Base-by-base conservation (phyloP, 208 protist species). In the Balamuthia mandrillaris region DNA sequence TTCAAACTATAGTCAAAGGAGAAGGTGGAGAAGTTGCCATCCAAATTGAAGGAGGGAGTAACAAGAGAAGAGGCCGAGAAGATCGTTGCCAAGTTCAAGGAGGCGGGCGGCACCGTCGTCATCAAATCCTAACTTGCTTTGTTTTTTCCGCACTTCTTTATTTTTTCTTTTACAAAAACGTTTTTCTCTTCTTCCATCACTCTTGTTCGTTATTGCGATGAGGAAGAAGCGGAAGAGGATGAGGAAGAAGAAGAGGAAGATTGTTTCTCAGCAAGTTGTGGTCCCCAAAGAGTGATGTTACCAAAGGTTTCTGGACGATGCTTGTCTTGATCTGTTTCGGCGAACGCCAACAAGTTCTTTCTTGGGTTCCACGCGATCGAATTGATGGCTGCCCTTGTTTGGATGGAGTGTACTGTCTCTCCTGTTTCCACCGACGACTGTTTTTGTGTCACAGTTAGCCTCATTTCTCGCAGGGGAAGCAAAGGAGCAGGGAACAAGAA, bases 291-390 rank as follows among this genome's bases (percentile, higher is more conserved):
- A 41, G 63, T 72, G 63, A 72, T 72, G 63, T 72, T 72, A 41
- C 63, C 63, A n/a, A n/a, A n/a, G 6, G 63, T n/a, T 33, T 72
- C 63, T 41, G 41, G 41, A 41, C 37, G 37, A 27, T 72, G 47
- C 33, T 72, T 72, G 63, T 72, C 63, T 41, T 72, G 41, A 33
- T 72, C 63, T 3, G 63, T 41, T 27, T 72, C 63, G 33, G 63
- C 63, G 31, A 72, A 72, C 18, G 63, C 63, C 63, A 72, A n/a
- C 63, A 33, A 72, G 63, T 72, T 33, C 37, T 72, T 72, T 10
- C 47, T 33, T 21, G 88, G 88, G n/a, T 90, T 65, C 85, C 85
- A 90, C 2, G 74, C 56, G 44, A 90, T 56, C 21, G 88, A 63
- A 47, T 90, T 88, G 65, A 88, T 86, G 37, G 85, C 42, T 12